Evolutionary conservation across 1,284 basidiomycete genomes (phyloP), one percentile per base, ranked within the genome.

Genomic region (Bjerkandera adusta): DNA sequence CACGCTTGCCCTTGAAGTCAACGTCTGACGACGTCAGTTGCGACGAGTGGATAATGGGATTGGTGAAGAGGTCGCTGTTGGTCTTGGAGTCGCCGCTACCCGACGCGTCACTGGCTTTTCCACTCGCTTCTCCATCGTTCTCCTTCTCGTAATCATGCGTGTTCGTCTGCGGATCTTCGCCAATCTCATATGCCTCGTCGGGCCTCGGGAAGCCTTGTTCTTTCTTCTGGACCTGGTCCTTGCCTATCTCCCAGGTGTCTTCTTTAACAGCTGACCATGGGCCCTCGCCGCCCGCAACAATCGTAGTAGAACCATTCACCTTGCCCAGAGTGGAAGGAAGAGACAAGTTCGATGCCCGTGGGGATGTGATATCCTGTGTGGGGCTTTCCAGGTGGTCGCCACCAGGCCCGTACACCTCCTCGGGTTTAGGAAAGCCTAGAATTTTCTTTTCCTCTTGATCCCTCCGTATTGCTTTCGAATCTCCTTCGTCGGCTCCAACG

Each of bases 1-100:
- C 65, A 13, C 66, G 71, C 63, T 80, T 81, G 1, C 71, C 78
- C 6, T 66, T 59, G 2, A 69, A 57, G 5, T 68, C 57, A 13
- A 62, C 63, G 41, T 68, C 57, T 13, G 81, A 68, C 48, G 58
- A 58, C 29, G 63, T 63, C 8, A 83, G 71, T 53, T 79, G 64
- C 0, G 73, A 76, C 1, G 79, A 81, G 56, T 84, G 81, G 2
- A 79, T 55, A n/a, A 83, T 64, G 13, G 68, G 61, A 13, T 75
- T 73, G 35, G 61, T 57, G 57, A 70, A 77, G 5, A 56, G 49
- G 29, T 65, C 54, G 3, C 53, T 51, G 2, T 55, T 54, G 3
- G 51, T 47, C 13, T 55, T 46, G 2, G 55, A 55, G 32, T 54
- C 53, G 11, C 54, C 47, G 43, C 55, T 50, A 29, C 48, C 18